Evolutionary conservation across 2,329 filamentous ascomycete species (phyloP).

Genomic region (Lanzia echinophila): DNA sequence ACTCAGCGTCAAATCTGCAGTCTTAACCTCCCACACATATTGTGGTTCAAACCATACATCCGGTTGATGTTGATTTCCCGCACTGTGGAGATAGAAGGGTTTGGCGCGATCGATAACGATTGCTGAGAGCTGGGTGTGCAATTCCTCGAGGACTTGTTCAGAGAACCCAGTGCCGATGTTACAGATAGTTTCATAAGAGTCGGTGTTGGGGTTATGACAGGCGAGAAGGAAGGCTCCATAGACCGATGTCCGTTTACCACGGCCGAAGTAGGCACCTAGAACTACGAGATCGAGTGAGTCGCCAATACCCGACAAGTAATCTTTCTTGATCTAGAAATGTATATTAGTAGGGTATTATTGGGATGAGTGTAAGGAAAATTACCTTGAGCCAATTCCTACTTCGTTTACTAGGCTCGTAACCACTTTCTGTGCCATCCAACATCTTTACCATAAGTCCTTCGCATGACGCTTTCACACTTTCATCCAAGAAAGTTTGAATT

Average conservation of each 20-base stretch:
- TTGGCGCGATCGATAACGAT: conserved; percentile 85
- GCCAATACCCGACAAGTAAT: conserved; percentile 88
- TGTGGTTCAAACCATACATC: conserved; percentile 98
- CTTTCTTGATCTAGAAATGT: conserved; percentile 79
- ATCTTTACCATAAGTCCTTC: conserved; percentile 99
- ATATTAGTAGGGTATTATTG: not conserved
- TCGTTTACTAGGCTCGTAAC: conserved; percentile 92
- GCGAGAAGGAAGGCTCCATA: conserved; percentile 95
- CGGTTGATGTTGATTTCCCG: conserved; percentile 83
- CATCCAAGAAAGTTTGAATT: conserved; percentile 87
- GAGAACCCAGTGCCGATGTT: conserved; percentile 98
- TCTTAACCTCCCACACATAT: conserved; percentile 96
- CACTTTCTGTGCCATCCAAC: conserved; percentile 86
- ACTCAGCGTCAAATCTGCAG: conserved; percentile 86
- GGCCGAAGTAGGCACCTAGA: conserved; percentile 87
- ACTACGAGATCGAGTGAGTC: conserved; percentile 97
- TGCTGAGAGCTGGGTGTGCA: conserved; percentile 68
- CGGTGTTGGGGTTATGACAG: conserved; percentile 75
- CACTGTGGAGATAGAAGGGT: conserved; percentile 86
- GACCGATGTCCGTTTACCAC: conserved; percentile 89
- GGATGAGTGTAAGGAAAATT: conserved; percentile 21
- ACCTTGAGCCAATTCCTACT: conserved; percentile 98
- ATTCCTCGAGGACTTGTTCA: conserved; percentile 83
- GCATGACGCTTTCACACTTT: conserved; percentile 91
- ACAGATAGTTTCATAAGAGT: conserved; percentile 91